Conservation (phyloP, 441 rosid species). For the Erysimum pusillum region DNA sequence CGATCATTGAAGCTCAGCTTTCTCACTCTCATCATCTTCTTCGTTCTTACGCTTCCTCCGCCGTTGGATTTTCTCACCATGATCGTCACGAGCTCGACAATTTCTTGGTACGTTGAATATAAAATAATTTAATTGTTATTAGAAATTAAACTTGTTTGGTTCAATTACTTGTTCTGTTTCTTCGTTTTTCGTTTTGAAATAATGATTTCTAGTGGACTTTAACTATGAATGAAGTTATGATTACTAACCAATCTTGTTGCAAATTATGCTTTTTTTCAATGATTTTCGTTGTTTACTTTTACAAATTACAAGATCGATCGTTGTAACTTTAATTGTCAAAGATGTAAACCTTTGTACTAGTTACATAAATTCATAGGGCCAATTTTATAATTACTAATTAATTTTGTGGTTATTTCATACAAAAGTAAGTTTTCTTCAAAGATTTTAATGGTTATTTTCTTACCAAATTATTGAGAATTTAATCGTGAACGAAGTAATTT, state of each 20-base stretch:
- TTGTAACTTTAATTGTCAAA: neutral
- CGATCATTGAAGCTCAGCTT: conserved; percentile 91
- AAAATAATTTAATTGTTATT: neutral
- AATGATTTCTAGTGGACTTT: conserved; percentile 2
- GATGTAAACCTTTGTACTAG: neutral
- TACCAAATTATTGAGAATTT: neutral
- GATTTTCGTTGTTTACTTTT: neutral
- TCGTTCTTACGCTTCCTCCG: conserved; percentile 76
- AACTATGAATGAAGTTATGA: neutral
- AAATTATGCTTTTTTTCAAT: neutral
- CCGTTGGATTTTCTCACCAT: conserved; percentile 55
- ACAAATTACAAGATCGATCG: neutral
- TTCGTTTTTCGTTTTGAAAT: neutral
- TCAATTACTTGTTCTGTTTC: neutral
- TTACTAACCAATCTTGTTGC: neutral
- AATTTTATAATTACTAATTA: neutral
- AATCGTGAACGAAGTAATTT: neutral
- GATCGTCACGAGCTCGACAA: conserved; percentile 92
- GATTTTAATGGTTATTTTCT: neutral
- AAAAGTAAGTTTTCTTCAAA: neutral
- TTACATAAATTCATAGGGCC: neutral
- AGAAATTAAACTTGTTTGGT: neutral
- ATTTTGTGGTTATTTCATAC: conserved; percentile 5
- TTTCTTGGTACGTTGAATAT: conserved; percentile 68
- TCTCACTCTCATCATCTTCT: conserved; percentile 81